Evolutionary conservation across 108 stramenopile genomes (phyloP), one percentile per base, ranked within the genome.

Genomic region (Nitzschia inconspicua): DNA sequence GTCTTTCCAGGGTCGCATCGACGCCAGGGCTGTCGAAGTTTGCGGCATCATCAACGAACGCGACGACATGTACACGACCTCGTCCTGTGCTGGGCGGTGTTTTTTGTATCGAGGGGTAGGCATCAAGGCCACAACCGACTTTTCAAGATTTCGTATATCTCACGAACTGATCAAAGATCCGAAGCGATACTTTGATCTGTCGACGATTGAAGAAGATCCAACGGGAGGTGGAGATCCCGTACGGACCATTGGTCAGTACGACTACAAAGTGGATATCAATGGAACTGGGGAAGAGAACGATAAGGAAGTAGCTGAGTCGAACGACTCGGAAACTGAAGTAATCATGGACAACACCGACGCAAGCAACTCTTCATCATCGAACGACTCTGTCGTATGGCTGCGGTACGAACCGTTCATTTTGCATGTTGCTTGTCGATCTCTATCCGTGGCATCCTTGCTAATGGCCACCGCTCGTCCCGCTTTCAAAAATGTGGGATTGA

Each of bases 401-500:
- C 67, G 93, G 4, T 91, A 67, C 62, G 93, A 94, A 72, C 87
- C 93, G 1, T 89, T 94, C 57, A 94, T 94, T 70, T 66, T 94
- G 36, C 93, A 94, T 57, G 93, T 91, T 22, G 79, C 82, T 51
- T 91, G 89, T 61, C 63, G 75, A 47, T 85, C 83, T 44, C 79
- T 89, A 47, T 46, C 67, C 34, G 75, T 86, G 1, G 89, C 93
- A 13, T 66, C 73, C 8, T 64, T 65, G 36, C 57, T 94, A 16
- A 91, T 94, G 88, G 63, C 67, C 36, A 73, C 83, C 31, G 89
- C 89, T 8, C 73, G 93, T 20, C 87, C 93, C 22, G 65, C 78
- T 3, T 94, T 91, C 29, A 94, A 94, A 69, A 94, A 91, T 71
- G 93, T 91, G 30, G 93, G 93, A 18, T 53, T 92, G 57, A 92